These are phyloP conservation scores for Rosellinia necatrix DNA, from an alignment of 2,329 filamentous ascomycete species.

Conservation along the genomic window DNA sequence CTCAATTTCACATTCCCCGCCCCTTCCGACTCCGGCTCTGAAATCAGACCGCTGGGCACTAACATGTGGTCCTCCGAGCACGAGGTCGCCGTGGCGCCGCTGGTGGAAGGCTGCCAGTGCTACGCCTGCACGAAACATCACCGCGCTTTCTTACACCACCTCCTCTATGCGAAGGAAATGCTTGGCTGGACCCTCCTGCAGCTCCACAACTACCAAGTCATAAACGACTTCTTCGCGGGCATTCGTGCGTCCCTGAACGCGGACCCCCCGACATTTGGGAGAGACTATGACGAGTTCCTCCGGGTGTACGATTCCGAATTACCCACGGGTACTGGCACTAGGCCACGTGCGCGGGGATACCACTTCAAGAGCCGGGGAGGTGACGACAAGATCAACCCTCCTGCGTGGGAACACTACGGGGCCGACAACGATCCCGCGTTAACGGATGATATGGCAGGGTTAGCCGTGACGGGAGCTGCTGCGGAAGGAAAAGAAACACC, in stretches of 20 bases:
- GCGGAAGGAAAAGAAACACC: constrained; percentile 54
- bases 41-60: constrained; percentile 63
- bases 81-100: constrained; percentile 64
- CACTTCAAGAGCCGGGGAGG: constrained; percentile 74
- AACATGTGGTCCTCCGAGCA: constrained; percentile 76
- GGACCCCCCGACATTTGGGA: constrained; percentile 65
- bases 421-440: constrained; percentile 43
- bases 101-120: constrained; percentile 71
- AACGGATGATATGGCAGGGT: constrained; percentile 51
- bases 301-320: constrained; percentile 69
- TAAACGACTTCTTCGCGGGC: constrained; percentile 73
- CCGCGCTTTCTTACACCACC: constrained; percentile 83
- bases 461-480: constrained; percentile 34
- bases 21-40: constrained; percentile 31
- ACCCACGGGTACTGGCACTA: constrained; percentile 74
- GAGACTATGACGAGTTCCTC: constrained; percentile 49
- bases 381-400: constrained; percentile 69
- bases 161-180: constrained; percentile 93
- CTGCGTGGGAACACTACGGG: constrained; percentile 66
- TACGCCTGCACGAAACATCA: constrained; percentile 86
- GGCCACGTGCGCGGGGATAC: constrained; percentile 81
- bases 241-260: constrained; percentile 68
- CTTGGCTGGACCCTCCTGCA: constrained; percentile 92
- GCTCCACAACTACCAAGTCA: constrained; percentile 81
- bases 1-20: constrained; percentile 77